Conservation (phyloP, 352 stramenopile genomes). For the Globisporangium apiculatum region DNA sequence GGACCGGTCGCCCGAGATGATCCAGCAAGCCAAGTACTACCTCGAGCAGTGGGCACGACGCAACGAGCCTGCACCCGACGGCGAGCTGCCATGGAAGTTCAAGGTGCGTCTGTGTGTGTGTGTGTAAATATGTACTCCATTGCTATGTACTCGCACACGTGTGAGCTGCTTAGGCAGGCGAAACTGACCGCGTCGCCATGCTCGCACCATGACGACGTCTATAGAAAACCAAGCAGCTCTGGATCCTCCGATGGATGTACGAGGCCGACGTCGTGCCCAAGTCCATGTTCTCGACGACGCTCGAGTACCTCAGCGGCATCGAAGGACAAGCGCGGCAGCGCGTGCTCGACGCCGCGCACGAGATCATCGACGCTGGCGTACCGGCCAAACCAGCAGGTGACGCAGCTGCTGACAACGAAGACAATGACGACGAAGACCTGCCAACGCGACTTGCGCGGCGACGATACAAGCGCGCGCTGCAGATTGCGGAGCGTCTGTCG, state of each 20-base stretch:
- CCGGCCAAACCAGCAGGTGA: constrained; percentile 26
- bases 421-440: constrained; percentile 47
- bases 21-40: constrained; percentile 79
- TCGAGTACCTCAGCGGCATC: constrained; percentile 70
- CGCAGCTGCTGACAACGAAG: constrained; percentile 5
- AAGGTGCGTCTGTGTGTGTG: constrained; percentile 28
- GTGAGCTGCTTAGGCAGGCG: not conserved
- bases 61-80: constrained; percentile 38
- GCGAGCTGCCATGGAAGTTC: constrained; percentile 72
- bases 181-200: not conserved
- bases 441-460: constrained; percentile 47
- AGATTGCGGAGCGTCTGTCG: constrained; percentile 59
- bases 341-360: constrained; percentile 58
- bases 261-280: constrained; percentile 75
- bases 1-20: constrained; percentile 68
- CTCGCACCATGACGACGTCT: no score
- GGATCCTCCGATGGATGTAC: constrained; percentile 81
- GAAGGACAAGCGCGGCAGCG: constrained; percentile 61
- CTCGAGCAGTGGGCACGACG: constrained; percentile 67
- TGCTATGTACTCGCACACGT: not conserved
- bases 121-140: no score
- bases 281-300: constrained; percentile 65
- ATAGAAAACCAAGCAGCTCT: constrained; percentile 79
- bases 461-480: constrained; percentile 74
- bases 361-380: constrained; percentile 61